A percentile compares a stretch with the other conserved stretches of the same genome.
These are phyloP conservation scores for Ilex aquifolium DNA, from an alignment of 257 asterid genomes.

Conservation along the genomic window DNA sequence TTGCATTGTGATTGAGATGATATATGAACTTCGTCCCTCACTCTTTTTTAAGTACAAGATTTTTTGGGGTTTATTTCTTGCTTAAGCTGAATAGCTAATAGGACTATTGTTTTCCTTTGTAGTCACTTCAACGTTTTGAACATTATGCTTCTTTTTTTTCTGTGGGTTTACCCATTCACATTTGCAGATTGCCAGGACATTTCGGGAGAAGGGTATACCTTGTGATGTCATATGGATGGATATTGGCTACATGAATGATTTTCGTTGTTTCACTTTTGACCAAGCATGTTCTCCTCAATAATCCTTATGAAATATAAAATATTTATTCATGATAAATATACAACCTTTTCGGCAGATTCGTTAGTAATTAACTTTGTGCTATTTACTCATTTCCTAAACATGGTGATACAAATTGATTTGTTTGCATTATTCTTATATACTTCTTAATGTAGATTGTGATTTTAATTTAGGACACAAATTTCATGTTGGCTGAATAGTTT, in stretches of 20 bases:
- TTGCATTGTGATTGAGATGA: too few species aligned
- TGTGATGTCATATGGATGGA: slow-evolving; percentile 99
- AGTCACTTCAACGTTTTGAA: too few species aligned
- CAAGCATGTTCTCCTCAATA: slow-evolving; percentile 37
- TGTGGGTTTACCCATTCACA: slow-evolving; percentile 3
- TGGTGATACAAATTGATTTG: too few species aligned
- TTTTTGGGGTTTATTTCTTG: too few species aligned
- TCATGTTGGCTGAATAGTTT: too few species aligned
- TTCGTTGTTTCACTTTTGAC: slow-evolving; percentile 91
- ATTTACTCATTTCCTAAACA: too few species aligned
- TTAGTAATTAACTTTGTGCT: background rate
- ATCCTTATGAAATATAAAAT: background rate
- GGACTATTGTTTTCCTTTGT: too few species aligned
- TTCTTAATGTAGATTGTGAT: too few species aligned
- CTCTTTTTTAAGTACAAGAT: too few species aligned
- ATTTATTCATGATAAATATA: background rate
- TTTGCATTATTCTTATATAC: too few species aligned
- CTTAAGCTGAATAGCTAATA: background rate
- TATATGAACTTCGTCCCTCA: too few species aligned
- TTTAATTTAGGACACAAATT: too few species aligned
- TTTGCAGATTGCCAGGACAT: slow-evolving; percentile 73
- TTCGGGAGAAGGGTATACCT: slow-evolving; percentile 84
- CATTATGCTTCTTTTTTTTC: slow-evolving; percentile 5
- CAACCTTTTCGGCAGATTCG: background rate
- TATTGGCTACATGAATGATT: slow-evolving; percentile 96